Conservation (phyloP, 306 rosid genomes). For the Cucurbita pepo region DNA sequence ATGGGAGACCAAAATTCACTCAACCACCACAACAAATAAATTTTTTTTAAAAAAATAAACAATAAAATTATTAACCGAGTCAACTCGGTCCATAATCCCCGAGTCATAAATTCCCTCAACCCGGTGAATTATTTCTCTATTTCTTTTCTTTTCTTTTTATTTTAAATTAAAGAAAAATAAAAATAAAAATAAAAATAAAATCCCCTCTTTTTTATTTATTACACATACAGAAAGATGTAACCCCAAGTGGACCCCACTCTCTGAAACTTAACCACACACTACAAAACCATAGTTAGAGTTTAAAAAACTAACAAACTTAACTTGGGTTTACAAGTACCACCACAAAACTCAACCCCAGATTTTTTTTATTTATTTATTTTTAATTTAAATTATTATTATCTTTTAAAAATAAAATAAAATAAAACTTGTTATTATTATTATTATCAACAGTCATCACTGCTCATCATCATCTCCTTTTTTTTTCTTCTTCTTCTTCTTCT, state of each 20-base stretch:
- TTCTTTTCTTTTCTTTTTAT: neutral
- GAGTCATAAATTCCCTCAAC: neutral
- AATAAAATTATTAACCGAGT: neutral
- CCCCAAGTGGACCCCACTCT: constrained; percentile 29
- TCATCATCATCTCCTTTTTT: constrained; percentile 25
- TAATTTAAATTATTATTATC: too few species aligned
- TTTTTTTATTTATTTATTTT: neutral
- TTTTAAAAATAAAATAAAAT: too few species aligned
- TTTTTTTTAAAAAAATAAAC: too few species aligned
- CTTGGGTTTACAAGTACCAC: constrained; percentile 65
- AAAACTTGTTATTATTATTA: constrained; percentile 5
- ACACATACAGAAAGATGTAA: constrained; percentile 32
- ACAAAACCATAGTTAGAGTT: constrained; percentile 59
- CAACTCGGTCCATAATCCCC: neutral
- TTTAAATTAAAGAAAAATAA: neutral
- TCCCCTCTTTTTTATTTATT: constrained; percentile 35
- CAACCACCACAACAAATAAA: too few species aligned
- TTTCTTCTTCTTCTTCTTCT: neutral
- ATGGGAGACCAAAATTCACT: neutral
- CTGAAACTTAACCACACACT: constrained; percentile 49
- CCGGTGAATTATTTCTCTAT: neutral
- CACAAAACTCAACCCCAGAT: constrained; percentile 38
- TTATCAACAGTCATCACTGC: constrained; percentile 64
- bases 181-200: too few species aligned
- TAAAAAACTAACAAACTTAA: neutral